Conservation (phyloP, 768 basidiomycete species). For the Lactarius akahatsu region DNA sequence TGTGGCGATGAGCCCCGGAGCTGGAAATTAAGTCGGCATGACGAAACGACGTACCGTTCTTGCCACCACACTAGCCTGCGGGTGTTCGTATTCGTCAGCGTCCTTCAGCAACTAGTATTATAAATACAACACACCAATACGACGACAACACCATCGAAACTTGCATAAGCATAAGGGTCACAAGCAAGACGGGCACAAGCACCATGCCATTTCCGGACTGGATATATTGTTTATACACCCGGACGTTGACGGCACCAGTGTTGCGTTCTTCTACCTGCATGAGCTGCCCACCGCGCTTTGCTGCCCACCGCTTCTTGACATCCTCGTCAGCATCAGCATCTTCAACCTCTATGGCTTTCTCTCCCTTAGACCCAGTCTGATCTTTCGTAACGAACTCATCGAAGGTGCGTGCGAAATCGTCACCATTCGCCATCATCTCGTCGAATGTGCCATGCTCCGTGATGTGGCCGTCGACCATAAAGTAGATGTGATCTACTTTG, state of each 20-base stretch:
- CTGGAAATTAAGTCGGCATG: neutral
- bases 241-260: slow-evolving; percentile 61
- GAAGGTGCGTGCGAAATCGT: slow-evolving; percentile 51
- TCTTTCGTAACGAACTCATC: slow-evolving; percentile 65
- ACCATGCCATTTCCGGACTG: slow-evolving; percentile 64
- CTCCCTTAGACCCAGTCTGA: slow-evolving; percentile 47
- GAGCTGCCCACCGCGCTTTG: slow-evolving; percentile 48
- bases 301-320: slow-evolving; percentile 39
- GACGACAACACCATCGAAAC: slow-evolving; percentile 67
- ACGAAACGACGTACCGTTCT: slow-evolving; percentile 45
- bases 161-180: slow-evolving; percentile 66
- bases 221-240: slow-evolving; percentile 62
- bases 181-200: slow-evolving; percentile 64
- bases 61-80: slow-evolving; percentile 84
- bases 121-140: slow-evolving; percentile 58
- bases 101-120: neutral
- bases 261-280: slow-evolving; percentile 90
- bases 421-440: slow-evolving; percentile 62
- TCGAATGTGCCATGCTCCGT: slow-evolving; percentile 78
- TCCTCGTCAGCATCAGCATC: slow-evolving; percentile 39
- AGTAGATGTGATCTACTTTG: slow-evolving; percentile 82
- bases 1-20: slow-evolving; percentile 27
- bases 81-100: slow-evolving; percentile 1
- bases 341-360: slow-evolving; percentile 42
- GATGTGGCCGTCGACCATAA: slow-evolving; percentile 72